Base-by-base conservation (phyloP, 2,329 filamentous ascomycete genomes). In the Calonectria henricotiae region DNA sequence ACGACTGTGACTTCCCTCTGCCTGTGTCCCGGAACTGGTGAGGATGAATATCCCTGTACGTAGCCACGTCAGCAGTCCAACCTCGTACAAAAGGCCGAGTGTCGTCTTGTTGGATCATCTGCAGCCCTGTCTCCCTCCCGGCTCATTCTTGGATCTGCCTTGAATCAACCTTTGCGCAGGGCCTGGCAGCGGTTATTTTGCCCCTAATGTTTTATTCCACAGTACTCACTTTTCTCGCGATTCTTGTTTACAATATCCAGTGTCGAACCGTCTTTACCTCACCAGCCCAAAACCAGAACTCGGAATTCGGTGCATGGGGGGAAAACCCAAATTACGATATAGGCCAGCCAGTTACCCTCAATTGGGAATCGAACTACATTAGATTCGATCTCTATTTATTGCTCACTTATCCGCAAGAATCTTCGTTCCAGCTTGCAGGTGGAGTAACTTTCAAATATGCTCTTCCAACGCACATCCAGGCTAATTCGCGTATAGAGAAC, bases 381-480 rank as follows among this genome's bases (percentile, higher is more conserved):
- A 55, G n/a, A 15, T 55, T 55, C 37, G 51, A 55, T 20, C 51
- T 55, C 6, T 55, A 55, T 17, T 39, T 55, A 17, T n/a, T 55
- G 6, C 32, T 37, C 20, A 25, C 51, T 13, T 55, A 55, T 11
- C 51, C 51, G 20, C 32, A 23, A 37, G 51, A 55, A 23, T n/a
- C 51, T n/a, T 55, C 51, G 5, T 55, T 55, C 32, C 32, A 55
- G 32, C 51, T 55, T 39, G 51, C 51, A 39, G 51, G 51, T 55
- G 20, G 12, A 8, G 20, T 30, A 37, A 25, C n/a, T 37, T 23
- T 6, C 32, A 23, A 37, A 35, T 12, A 20, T 5, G 20, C 4
- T 1, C 30, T 32, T 37, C 2, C 12, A 11, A 5, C n/a, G 30
- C 15, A 20, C 15, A 27, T 3, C n/a, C 49, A 25, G 13, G 32